Percentiles rank a stretch among this genome's conserved stretches.
Conservation (phyloP, 768 basidiomycete genomes). For the Tylopilus sp. region DNA sequence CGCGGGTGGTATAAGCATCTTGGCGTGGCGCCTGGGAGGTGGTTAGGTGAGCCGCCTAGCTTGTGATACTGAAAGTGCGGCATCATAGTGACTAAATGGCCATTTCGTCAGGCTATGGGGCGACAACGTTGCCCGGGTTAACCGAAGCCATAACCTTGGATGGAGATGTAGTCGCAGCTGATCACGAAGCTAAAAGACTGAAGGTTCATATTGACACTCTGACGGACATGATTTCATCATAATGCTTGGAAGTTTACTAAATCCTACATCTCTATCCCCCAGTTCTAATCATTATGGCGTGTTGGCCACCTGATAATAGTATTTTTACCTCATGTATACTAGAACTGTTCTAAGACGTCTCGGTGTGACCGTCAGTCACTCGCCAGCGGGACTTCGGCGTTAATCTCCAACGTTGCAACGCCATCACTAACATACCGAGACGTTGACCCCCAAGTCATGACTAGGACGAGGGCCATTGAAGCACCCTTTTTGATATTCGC, state of each 20-base stretch:
- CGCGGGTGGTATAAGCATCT: conserved; percentile 88
- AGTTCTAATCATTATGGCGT: not conserved
- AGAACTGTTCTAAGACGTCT: too few species aligned
- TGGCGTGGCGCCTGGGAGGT: conserved; percentile 85
- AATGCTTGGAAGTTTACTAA: not conserved
- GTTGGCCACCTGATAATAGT: not conserved
- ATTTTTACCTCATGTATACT: not conserved
- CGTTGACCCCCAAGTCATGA: conserved; percentile 2
- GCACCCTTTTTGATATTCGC: conserved; percentile 25
- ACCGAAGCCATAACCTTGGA: conserved; percentile 78
- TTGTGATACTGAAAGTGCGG: not conserved
- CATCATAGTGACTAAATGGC: conserved; percentile 1
- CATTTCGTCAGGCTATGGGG: conserved; percentile 63
- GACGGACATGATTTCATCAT: conserved; percentile 30
- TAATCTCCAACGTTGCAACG: too few species aligned
- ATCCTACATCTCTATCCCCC: not conserved
- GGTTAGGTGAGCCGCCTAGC: conserved; percentile 74
- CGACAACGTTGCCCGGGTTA: conserved; percentile 80
- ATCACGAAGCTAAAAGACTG: conserved; percentile 62
- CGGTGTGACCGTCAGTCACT: too few species aligned
- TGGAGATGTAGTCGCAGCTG: conserved; percentile 56
- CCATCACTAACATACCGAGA: not conserved
- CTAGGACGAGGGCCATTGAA: conserved; percentile 8
- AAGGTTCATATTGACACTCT: conserved; percentile 49
- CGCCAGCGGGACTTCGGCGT: too few species aligned